Conservation (phyloP, 345 rosid genomes). For the Hibiscus trionum region DNA sequence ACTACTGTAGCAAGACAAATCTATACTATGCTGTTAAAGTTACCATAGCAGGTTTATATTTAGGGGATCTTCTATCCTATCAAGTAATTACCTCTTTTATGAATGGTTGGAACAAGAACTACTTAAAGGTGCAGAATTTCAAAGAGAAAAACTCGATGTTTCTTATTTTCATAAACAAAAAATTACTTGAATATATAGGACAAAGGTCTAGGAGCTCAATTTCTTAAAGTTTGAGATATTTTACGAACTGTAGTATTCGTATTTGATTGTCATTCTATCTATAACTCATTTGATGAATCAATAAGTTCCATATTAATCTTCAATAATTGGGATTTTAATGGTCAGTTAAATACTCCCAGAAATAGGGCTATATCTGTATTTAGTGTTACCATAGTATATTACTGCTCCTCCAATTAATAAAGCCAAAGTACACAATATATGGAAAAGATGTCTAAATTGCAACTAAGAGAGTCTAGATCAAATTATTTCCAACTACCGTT, state of each 20-base stretch:
- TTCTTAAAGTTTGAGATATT: not conserved
- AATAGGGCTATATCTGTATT: not conserved
- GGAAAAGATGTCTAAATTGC: not conserved
- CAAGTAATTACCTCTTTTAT: not conserved
- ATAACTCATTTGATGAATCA: constrained; percentile 5
- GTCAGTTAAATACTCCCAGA: not conserved
- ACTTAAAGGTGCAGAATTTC: not conserved
- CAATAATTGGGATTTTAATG: not conserved
- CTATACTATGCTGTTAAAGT: not conserved
- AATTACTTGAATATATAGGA: too few species aligned
- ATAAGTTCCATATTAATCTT: not conserved
- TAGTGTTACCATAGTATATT: not conserved
- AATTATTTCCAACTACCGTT: constrained; percentile 46
- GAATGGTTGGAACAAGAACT: not conserved
- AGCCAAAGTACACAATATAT: not conserved
- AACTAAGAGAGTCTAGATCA: constrained; percentile 6
- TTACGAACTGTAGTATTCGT: not conserved
- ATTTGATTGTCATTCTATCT: not conserved
- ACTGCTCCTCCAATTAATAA: not conserved
- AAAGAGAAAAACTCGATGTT: too few species aligned
- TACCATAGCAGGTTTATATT: not conserved
- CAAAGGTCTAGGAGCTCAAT: not conserved
- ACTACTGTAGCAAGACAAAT: not conserved
- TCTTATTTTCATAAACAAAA: too few species aligned
- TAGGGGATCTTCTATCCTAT: not conserved